Base-by-base conservation (phyloP, 2,329 filamentous ascomycete species). In the Venturiaceae sp. region DNA sequence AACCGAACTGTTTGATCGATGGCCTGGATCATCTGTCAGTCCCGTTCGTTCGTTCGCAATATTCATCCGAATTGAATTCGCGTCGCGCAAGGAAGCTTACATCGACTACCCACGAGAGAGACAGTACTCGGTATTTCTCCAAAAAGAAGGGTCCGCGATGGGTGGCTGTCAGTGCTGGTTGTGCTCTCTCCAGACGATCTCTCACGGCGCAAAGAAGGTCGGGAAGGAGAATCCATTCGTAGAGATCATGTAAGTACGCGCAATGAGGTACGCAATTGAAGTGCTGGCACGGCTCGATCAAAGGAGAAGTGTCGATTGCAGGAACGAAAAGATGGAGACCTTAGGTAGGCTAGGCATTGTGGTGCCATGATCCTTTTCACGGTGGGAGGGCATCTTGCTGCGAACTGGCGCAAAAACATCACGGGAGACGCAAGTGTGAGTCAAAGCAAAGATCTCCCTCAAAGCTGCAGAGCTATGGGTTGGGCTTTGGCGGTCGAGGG, bases 101-200 rank as follows among this genome's bases (percentile, higher is more conserved):
- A 58, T 54, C 69, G 50, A 32, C 30, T 36, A 19, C 68, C 69
- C 58, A 67, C 68, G 62, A 74, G 73, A 50, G 71, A 72, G 60
- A 71, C n/a, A 46, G 33, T 60, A 33, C 47, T 69, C 61, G 76
- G 74, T 60, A 79, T 77, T 63, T 79, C 77, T 61, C 77, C 77
- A 68, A 79, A 79, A 61, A 79, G 66, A 58, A 73, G 65, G 60
- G 62, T 66, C 62, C 69, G 68, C 28, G 69, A 76, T 66, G 66
- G 67, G 65, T 71, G 67, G 61, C 69, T 72, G 56, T 37, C 53
- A 14, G 26, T 32, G 28, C 58, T 60, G 11, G 19, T 52, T 13
- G 33, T 55, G 46, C 57, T 55, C 19, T 9, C 39, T 5, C 55
- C 60, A 19, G 34, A 21, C 19, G 60, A 59, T n/a, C 34, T 53